Percentiles rank a stretch among this genome's conserved stretches.
These are phyloP conservation scores for Nicotiana noctiflora DNA, from an alignment of 257 asterid genomes.

Conservation along the genomic window DNA sequence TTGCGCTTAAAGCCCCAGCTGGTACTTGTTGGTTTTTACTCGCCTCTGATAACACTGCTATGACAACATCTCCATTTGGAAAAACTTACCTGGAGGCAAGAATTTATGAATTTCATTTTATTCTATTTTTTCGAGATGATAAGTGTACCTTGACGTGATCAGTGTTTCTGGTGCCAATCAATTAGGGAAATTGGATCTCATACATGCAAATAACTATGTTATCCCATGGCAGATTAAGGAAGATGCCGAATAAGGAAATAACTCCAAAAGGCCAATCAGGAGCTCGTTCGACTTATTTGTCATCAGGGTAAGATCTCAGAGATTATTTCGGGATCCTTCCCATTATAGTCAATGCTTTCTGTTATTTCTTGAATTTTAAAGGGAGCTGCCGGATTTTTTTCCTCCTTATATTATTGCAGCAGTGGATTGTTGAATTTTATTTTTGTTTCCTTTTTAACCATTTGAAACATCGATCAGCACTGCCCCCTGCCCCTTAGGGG, in stretches of 20 bases:
- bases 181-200: not conserved
- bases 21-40: not conserved
- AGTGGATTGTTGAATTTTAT: not conserved
- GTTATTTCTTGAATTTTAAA: not conserved
- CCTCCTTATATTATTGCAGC: not conserved
- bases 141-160: not conserved
- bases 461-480: not conserved
- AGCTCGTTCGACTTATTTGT: not conserved
- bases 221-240: not conserved
- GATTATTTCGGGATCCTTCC: not conserved
- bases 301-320: slow-evolving; percentile 7
- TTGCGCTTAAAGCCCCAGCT: not conserved
- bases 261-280: not conserved
- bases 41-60: not conserved
- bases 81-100: not conserved
- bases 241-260: not conserved
- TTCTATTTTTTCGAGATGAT: not conserved
- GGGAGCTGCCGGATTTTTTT: not conserved
- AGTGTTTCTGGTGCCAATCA: not conserved
- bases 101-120: not conserved
- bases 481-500: not conserved
- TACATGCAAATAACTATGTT: not conserved
- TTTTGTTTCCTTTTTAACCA: not conserved
- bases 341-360: not conserved
- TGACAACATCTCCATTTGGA: not conserved